Conservation (phyloP, 202 grass and related monocot genomes). For the Cymbopogon flexuosus region DNA sequence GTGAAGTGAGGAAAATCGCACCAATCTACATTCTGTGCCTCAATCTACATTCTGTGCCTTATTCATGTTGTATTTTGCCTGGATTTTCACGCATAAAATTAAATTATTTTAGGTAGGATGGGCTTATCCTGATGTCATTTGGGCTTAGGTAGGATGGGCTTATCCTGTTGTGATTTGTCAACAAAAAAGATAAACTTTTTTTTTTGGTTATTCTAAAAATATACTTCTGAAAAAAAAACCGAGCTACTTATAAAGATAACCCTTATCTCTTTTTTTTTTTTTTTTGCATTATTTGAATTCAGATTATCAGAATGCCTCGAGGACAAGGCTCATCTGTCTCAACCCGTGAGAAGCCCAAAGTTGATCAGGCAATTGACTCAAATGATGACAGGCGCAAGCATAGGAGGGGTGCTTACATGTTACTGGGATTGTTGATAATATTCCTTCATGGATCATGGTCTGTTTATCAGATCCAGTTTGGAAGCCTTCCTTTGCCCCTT, state of each 20-base stretch:
- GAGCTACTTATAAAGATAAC: not conserved
- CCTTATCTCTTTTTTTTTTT: not conserved
- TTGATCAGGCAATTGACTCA: conserved; percentile 19
- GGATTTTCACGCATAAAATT: not conserved
- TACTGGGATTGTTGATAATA: conserved; percentile 62
- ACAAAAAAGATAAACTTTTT: not conserved
- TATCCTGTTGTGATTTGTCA: not conserved
- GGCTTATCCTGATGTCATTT: not conserved
- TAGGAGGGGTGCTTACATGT: conserved; percentile 58
- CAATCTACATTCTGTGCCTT: not conserved
- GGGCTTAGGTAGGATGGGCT: not conserved
- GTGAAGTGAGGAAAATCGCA: not conserved
- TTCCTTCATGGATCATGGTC: conserved; percentile 84
- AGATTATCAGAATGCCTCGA: conserved; percentile 37
- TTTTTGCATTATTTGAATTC: conserved; percentile 11
- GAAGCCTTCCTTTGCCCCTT: conserved; percentile 72
- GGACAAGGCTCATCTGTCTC: conserved; percentile 31
- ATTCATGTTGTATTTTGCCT: conserved; percentile 7
- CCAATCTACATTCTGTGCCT: not conserved
- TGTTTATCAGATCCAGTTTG: conserved; percentile 65
- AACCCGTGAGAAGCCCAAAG: conserved; percentile 22
- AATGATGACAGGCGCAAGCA: conserved; percentile 30
- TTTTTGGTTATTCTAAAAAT: not conserved
- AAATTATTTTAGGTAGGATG: not conserved
- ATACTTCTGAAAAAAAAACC: not conserved